phyloP scores from a whole-genome alignment of 2,329 filamentous ascomycete genomes.

The Boeremia lycopersici region DNA sequence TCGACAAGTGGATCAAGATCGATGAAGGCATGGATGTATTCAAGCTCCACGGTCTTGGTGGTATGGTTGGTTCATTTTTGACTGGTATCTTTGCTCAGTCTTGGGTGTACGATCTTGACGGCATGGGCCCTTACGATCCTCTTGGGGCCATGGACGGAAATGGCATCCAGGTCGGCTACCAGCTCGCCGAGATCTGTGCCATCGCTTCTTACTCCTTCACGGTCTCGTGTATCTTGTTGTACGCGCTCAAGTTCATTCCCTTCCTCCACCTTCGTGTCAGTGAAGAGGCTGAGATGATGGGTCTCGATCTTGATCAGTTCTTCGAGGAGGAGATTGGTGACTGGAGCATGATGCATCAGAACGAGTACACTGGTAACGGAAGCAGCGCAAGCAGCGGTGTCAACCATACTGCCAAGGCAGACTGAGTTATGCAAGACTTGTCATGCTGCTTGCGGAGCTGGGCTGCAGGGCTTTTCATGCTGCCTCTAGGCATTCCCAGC shows the following conservation, averaged over 20 bases:
- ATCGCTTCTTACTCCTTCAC: slow-evolving; percentile 61
- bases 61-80: slow-evolving; percentile 63
- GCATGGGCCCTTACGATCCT: slow-evolving; percentile 49
- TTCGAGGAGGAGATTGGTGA: slow-evolving; percentile 64
- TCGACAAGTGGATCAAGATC: slow-evolving; percentile 61
- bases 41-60: slow-evolving; percentile 64
- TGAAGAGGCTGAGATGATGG: slow-evolving; percentile 62
- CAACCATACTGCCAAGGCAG: slow-evolving; percentile 1
- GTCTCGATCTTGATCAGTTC: slow-evolving; percentile 62
- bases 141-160: slow-evolving; percentile 61
- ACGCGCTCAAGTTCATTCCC: slow-evolving; percentile 61
- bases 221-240: slow-evolving; percentile 59
- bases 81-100: slow-evolving; percentile 63
- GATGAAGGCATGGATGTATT: slow-evolving; percentile 67
- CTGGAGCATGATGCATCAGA: slow-evolving; percentile 50
- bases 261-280: slow-evolving; percentile 60
- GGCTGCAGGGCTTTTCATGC: too few species aligned
- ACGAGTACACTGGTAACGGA: slow-evolving; percentile 26
- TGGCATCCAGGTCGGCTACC: slow-evolving; percentile 61
- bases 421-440: neutral
- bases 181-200: slow-evolving; percentile 62
- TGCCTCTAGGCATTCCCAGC: too few species aligned
- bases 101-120: slow-evolving; percentile 58
- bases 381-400: slow-evolving; percentile 34
- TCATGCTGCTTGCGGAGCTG: too few species aligned